Conservation (phyloP, 2,329 filamentous ascomycete genomes). For the Zopfia rhizophila region DNA sequence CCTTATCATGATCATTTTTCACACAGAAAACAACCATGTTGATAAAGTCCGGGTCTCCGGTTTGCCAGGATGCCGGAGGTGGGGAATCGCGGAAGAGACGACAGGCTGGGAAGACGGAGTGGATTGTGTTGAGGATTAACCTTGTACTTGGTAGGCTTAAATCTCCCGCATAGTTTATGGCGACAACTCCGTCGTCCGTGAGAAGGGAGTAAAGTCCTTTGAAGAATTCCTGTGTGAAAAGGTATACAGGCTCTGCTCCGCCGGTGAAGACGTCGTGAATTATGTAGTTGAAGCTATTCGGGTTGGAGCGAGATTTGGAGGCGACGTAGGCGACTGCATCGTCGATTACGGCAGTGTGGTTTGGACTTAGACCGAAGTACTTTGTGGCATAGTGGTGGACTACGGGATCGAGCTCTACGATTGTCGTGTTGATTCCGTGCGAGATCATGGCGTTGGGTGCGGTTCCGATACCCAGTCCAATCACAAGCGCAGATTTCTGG, state of each 20-base stretch:
- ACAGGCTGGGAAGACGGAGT: slow-evolving; percentile 84
- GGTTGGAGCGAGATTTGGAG: slow-evolving; percentile 58
- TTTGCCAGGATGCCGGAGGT: slow-evolving; percentile 55
- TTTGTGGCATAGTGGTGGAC: slow-evolving; percentile 84
- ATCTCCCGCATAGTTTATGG: slow-evolving; percentile 97
- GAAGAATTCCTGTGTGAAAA: slow-evolving; percentile 91
- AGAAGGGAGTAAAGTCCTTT: slow-evolving; percentile 75
- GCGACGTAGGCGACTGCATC: slow-evolving; percentile 80
- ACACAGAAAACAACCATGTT: slow-evolving; percentile 97
- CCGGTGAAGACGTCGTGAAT: slow-evolving; percentile 98
- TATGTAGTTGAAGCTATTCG: slow-evolving; percentile 82
- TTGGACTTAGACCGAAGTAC: slow-evolving; percentile 82
- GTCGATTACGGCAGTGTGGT: slow-evolving; percentile 81
- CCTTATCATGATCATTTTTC: slow-evolving; percentile 61
- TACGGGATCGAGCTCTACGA: slow-evolving; percentile 92
- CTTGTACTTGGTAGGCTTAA: slow-evolving; percentile 78
- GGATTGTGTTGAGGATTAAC: slow-evolving; percentile 84
- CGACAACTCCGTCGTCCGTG: slow-evolving; percentile 81
- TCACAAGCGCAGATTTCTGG: slow-evolving; percentile 83
- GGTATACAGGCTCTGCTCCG: slow-evolving; percentile 85
- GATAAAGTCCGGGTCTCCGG: slow-evolving; percentile 73
- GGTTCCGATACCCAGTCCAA: slow-evolving; percentile 93
- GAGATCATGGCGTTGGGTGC: slow-evolving; percentile 85
- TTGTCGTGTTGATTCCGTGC: slow-evolving; percentile 91
- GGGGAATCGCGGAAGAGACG: slow-evolving; percentile 87